Evolutionary conservation across 148 eudicot genomes (phyloP), one percentile per base, ranked within the genome.

Genomic region (Spergularia marina): DNA sequence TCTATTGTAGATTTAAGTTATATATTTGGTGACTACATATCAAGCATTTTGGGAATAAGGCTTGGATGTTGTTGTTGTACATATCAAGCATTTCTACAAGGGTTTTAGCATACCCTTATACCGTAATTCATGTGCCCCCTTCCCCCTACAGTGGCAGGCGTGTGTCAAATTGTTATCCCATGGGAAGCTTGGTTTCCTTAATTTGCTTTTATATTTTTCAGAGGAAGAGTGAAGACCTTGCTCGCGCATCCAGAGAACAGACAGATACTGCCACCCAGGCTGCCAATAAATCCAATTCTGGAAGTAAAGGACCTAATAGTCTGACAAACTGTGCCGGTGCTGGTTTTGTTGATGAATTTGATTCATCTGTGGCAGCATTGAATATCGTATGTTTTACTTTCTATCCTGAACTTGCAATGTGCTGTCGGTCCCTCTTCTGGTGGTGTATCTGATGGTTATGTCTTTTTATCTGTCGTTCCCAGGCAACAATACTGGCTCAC

Each of bases 401-500:
- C 18, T 21, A 63, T 71, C 53, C 23, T 30, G 20, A 14, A 44
- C 36, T 15, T 53, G 25, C 56, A 44, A 62, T 53, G 30, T 71
- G 34, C n/a, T 12, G 23, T 20, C 16, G 5, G 23, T 66, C 54
- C 11, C 60, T 47, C 16, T 15, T 49, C 49, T 6, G 17, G 23
- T 12, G 39, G 49, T 9, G 7, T 20, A 14, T 20, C 59, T 54
- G 52, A 49, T 55, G 74, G 59, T 34, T 17, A 17, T 25, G 49
- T 17, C 56, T 68, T 72, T 25, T 56, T 70, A 52, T 56, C 70
- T 70, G 58, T 62, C 60, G 54, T 79, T 77, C 74, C 47, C 85
- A 95, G 99, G 99, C 96, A 61, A 86, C 91, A 76, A 69, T 88
- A 58, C 86, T 89, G 81, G 92, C 85, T 80, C 89, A 92, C 82